phyloP scores from a whole-genome alignment of 2,329 filamentous ascomycete genomes.

The Elsinoe arachidis region DNA sequence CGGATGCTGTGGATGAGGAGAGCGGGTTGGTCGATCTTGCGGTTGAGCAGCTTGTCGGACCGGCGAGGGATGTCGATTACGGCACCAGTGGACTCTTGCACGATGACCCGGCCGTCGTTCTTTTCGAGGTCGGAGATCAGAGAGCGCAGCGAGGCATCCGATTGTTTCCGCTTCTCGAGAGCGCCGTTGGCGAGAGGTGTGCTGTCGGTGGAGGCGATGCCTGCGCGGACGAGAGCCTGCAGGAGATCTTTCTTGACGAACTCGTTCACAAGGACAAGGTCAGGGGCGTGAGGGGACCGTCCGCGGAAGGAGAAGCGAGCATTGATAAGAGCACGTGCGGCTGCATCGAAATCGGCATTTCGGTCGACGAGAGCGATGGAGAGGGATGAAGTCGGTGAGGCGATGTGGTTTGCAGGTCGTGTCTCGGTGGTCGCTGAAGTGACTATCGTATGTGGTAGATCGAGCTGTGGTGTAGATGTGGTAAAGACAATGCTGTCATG shows the following conservation, averaged over 20 bases:
- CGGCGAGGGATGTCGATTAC: constrained; percentile 20
- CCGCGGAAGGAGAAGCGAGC: constrained; percentile 50
- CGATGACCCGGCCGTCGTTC: constrained; percentile 17
- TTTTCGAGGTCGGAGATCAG: constrained; percentile 14
- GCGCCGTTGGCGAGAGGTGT: constrained; percentile 14
- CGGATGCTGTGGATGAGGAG: constrained; percentile 40
- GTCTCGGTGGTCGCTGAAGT: constrained; percentile 25
- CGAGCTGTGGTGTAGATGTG: constrained; percentile 21
- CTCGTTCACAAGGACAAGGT: constrained; percentile 57
- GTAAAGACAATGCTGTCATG: constrained; percentile 42
- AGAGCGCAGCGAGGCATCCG: constrained; percentile 9
- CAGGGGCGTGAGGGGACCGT: constrained; percentile 52
- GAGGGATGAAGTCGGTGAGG: constrained; percentile 28
- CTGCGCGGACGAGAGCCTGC: constrained; percentile 38
- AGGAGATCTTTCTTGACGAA: constrained; percentile 49
- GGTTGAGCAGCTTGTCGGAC: constrained; percentile 15
- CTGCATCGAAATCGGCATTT: constrained; percentile 45
- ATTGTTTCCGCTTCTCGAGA: constrained; percentile 2
- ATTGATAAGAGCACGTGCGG: constrained; percentile 45
- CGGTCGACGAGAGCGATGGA: constrained; percentile 53
- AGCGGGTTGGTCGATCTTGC: constrained; percentile 36
- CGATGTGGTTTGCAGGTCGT: constrained; percentile 25
- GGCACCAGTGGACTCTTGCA: constrained; percentile 19
- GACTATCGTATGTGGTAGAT: neutral
- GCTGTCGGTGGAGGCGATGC: constrained; percentile 23